Percentiles rank a stretch among this genome's conserved stretches.
Evolutionary conservation across 2,329 filamentous ascomycete species (phyloP).

Genomic region (Fusarium fracticaudum): DNA sequence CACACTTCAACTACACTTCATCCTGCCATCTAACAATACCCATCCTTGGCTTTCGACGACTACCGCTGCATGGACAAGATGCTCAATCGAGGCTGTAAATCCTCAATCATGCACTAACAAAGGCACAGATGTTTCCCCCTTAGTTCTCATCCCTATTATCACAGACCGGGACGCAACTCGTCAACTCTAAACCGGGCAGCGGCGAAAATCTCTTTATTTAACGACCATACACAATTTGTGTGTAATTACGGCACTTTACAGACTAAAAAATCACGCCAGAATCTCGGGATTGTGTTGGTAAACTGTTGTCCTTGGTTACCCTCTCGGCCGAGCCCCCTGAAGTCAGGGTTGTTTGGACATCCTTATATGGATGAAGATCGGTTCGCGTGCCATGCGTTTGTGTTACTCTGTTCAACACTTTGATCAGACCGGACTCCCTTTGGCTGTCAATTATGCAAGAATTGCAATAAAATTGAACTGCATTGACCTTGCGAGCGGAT

Average conservation of each 20-base stretch:
- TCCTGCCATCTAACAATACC: neutral
- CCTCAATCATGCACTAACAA: too few species aligned
- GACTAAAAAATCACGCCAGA: neutral
- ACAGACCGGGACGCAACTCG: neutral
- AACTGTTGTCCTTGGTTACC: neutral
- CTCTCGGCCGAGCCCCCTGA: conserved; percentile 5
- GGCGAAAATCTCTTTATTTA: neutral
- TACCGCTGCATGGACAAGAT: neutral
- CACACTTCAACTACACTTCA: conserved; percentile 32
- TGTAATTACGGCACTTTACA: neutral
- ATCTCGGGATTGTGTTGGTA: neutral
- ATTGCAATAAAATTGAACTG: neutral
- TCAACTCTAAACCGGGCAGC: neutral
- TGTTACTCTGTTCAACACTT: neutral
- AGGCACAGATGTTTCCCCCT: neutral
- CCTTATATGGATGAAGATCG: neutral
- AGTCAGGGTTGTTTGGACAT: conserved; percentile 16
- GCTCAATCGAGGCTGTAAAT: neutral
- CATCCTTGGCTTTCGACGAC: neutral
- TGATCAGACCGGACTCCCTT: neutral
- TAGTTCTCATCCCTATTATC: neutral
- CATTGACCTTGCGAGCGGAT: neutral
- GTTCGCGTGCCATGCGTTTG: neutral
- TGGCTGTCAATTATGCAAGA: neutral
- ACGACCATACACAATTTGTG: neutral